phyloP scores from a whole-genome alignment of 2,329 filamentous ascomycete species.

The Pseudopithomyces maydicus region DNA sequence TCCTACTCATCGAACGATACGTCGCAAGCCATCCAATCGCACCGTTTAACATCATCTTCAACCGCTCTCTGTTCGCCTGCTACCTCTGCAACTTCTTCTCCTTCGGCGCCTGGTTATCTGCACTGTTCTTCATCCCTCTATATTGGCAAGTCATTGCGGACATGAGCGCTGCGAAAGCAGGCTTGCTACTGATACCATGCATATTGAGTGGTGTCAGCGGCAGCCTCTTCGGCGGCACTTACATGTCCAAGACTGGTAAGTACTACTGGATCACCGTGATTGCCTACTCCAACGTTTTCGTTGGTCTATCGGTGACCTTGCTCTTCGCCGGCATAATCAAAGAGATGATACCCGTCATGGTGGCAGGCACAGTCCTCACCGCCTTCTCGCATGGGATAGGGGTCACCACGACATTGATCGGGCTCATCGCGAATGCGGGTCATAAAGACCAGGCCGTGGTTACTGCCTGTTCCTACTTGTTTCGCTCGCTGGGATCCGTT shows the following conservation, averaged over 20 bases:
- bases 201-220: constrained; percentile 67
- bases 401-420: constrained; percentile 74
- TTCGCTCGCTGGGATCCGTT: constrained; percentile 72
- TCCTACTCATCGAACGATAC: constrained; percentile 70
- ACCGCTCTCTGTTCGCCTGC: constrained; percentile 67
- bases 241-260: constrained; percentile 72
- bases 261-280: constrained; percentile 72
- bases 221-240: constrained; percentile 66
- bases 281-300: constrained; percentile 59
- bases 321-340: constrained; percentile 61
- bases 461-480: constrained; percentile 80
- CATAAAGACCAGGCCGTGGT: constrained; percentile 73
- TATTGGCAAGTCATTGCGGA: constrained; percentile 77
- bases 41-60: constrained; percentile 73
- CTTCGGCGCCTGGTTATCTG: constrained; percentile 63
- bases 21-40: constrained; percentile 75
- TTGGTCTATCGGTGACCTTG: constrained; percentile 62
- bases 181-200: constrained; percentile 68
- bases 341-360: constrained; percentile 58
- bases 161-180: constrained; percentile 66
- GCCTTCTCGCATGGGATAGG: constrained; percentile 63
- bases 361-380: constrained; percentile 61
- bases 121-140: constrained; percentile 75
- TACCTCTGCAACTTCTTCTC: constrained; percentile 76
- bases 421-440: constrained; percentile 71